Evolutionary conservation across 495 filamentous ascomycete genomes (phyloP).

Genomic region (Neurospora intermedia): DNA sequence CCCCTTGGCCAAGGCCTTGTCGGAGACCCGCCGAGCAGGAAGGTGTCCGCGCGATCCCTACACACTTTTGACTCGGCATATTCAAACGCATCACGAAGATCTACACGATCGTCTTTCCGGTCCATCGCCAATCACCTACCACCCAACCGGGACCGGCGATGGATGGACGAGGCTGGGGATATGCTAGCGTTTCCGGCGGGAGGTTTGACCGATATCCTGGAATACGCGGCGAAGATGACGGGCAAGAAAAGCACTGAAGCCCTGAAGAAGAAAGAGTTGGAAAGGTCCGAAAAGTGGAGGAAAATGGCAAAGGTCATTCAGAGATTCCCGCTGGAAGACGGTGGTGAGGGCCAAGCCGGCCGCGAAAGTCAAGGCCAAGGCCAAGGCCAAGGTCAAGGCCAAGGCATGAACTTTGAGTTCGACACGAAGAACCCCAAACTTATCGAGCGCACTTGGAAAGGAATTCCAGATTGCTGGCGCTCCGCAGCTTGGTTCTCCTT

Average conservation of each 20-base stretch:
- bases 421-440: constrained; percentile 75
- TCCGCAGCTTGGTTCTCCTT: constrained; percentile 93
- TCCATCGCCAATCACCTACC: constrained; percentile 66
- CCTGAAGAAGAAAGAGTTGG: constrained; percentile 67
- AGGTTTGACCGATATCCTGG: constrained; percentile 49
- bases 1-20: constrained; percentile 15
- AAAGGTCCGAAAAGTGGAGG: constrained; percentile 86
- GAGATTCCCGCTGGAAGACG: constrained; percentile 16
- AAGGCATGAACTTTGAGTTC: constrained; percentile 86
- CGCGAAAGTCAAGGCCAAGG: background rate
- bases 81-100: constrained; percentile 45
- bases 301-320: constrained; percentile 78
- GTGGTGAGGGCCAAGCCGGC: background rate
- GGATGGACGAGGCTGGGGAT: constrained; percentile 76
- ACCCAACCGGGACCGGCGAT: constrained; percentile 60
- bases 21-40: constrained; percentile 30
- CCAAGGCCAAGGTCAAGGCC: constrained; percentile 36
- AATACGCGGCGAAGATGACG: constrained; percentile 40
- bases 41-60: constrained; percentile 41
- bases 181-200: constrained; percentile 70
- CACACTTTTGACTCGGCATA: constrained; percentile 38
- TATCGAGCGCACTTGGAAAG: constrained; percentile 91
- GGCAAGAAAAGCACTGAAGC: constrained; percentile 43
- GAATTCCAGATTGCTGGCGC: constrained; percentile 94
- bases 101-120: constrained; percentile 43